Evolutionary conservation across 176 grass and related monocot genomes (phyloP).

Genomic region (Pontederia crassipes): DNA sequence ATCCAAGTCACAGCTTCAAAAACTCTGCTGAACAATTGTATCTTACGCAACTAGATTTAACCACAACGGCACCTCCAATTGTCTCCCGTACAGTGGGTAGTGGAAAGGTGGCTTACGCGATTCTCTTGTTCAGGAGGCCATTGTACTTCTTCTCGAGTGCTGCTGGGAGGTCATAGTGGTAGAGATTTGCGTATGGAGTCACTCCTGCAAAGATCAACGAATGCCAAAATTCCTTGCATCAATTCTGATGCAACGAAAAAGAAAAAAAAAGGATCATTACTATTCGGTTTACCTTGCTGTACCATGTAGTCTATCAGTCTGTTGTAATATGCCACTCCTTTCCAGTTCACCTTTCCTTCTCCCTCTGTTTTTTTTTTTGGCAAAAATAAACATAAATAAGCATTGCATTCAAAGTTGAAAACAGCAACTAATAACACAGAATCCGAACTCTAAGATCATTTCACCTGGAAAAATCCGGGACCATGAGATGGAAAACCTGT

Average conservation of each 20-base stretch:
- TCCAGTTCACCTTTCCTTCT: conserved; percentile 49
- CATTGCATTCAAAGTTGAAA: too few relatives aligned
- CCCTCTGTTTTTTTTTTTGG: conserved; percentile 33
- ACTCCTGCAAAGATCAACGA: conserved; percentile 31
- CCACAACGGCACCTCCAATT: background rate
- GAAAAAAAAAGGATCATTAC: background rate
- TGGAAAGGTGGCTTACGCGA: conserved; percentile 42
- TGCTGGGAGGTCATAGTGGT: conserved; percentile 87
- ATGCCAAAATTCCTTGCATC: background rate
- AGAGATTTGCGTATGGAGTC: conserved; percentile 74
- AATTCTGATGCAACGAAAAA: background rate
- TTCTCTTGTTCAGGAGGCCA: conserved; percentile 60
- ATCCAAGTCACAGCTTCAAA: too few relatives aligned
- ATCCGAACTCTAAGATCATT: too few relatives aligned
- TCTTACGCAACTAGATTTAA: too few relatives aligned
- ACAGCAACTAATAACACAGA: background rate
- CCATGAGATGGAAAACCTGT: too few relatives aligned
- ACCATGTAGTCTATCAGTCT: conserved; percentile 78
- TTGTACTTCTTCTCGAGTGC: conserved; percentile 72
- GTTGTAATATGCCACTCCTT: conserved; percentile 87
- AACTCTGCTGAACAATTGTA: too few relatives aligned
- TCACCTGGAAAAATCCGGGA: too few relatives aligned
- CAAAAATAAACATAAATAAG: background rate
- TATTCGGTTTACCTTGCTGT: conserved; percentile 36
- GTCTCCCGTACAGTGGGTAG: background rate